Base-by-base conservation (phyloP, 1,139 yeast species). In the Yamadazyma oceani region DNA sequence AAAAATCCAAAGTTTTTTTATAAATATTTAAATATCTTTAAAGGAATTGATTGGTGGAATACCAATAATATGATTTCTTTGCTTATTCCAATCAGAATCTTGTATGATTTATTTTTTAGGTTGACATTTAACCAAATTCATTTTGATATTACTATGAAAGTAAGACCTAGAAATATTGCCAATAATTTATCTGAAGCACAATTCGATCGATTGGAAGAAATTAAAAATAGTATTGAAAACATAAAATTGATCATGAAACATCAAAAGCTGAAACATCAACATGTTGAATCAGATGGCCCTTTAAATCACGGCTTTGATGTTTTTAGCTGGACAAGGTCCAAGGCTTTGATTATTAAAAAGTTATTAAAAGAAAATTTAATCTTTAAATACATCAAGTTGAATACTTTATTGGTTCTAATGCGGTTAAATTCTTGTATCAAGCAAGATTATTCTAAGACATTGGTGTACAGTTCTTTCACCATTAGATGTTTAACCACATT, bases 111-210 rank as follows among this genome's bases (percentile, higher is more conserved):
- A 1, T 33, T 70, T 14, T 71, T 61, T 47, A 56, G 69, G 17
- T 36, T 73, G 14, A 68, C 78, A 0, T 48, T 76, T 33, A 77
- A 78, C 49, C 59, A 72, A 34, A 35, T 64, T 2, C 75, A 76
- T 48, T 78, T 75, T 42, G 55, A 61, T 34, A 40, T 66, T 5
- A 52, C 64, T 6, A 49, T 63, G 50, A 46, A 52, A 3, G 49
- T 57, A 1, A 53, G 64, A 33, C 73, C 75, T 5, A 45, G 73
- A 32, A 64, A 59, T 26, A 60, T 71, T 30, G 67, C 70, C 19
- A 66, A 69, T 47, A 54, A 58, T 32, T 49, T 69, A 30, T 32
- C 52, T 5, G 54, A 53, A 1, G 31, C 34, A 2, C 63, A 63
- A 26, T 48, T 61, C 21, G 60, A 54, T 22, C 36, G 41, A 3